Evolutionary conservation across 1,284 basidiomycete species (phyloP).

Genomic region (Trametes polyzona): DNA sequence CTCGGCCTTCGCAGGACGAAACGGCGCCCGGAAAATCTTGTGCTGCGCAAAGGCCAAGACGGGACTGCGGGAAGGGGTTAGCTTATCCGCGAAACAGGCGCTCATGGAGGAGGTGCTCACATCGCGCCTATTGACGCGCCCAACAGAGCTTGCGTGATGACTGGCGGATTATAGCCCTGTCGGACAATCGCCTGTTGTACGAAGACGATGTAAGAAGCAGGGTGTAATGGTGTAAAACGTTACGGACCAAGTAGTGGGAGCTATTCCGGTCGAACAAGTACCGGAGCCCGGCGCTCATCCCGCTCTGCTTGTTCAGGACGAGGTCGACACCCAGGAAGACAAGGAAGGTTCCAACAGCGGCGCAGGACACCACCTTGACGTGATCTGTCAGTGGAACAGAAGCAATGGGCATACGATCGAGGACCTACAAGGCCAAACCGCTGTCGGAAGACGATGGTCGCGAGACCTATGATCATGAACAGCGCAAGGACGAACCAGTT

Average conservation of each 20-base stretch:
- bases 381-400: constrained; percentile 37
- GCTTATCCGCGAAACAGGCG: not conserved
- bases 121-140: constrained; percentile 45
- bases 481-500: constrained; percentile 58
- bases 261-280: constrained; percentile 65
- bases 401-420: not conserved
- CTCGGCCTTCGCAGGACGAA: constrained; percentile 16
- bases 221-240: not conserved
- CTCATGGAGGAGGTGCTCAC: constrained; percentile 2
- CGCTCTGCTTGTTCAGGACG: constrained; percentile 56
- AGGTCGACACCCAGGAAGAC: constrained; percentile 58
- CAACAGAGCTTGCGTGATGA: constrained; percentile 49
- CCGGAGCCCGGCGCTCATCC: constrained; percentile 65
- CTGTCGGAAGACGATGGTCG: constrained; percentile 48
- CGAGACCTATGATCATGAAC: constrained; percentile 46
- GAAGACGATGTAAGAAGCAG: not conserved
- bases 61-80: constrained; percentile 26
- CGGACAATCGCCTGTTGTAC: constrained; percentile 47
- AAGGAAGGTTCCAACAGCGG: constrained; percentile 64
- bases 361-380: constrained; percentile 47
- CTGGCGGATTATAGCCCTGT: constrained; percentile 49
- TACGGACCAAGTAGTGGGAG: constrained; percentile 56
- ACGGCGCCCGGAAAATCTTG: constrained; percentile 35
- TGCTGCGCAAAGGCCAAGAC: constrained; percentile 35
- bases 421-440: constrained; percentile 59